phyloP scores from a whole-genome alignment of 768 basidiomycete genomes.

The Lactifluus rugatus region DNA sequence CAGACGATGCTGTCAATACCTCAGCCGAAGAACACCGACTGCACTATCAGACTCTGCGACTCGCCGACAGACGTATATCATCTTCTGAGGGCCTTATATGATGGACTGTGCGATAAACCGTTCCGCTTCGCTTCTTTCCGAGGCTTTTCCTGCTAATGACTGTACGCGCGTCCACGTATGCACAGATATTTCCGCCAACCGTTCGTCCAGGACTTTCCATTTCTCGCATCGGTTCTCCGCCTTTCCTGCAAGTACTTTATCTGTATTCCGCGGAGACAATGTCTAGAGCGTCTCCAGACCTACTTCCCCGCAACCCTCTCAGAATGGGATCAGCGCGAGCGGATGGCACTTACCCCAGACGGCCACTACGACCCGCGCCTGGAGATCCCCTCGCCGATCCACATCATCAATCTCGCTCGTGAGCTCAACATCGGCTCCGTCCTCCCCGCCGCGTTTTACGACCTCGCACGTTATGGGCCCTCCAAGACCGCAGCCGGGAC shows the following conservation, averaged over 20 bases:
- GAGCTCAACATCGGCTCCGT: constrained; percentile 49
- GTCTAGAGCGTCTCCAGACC: constrained; percentile 44
- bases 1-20: constrained; percentile 55
- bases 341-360: constrained; percentile 36
- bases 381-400: constrained; percentile 53
- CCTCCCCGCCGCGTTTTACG: constrained; percentile 66
- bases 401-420: constrained; percentile 59
- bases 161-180: background rate
- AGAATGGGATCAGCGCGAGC: constrained; percentile 63
- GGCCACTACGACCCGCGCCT: constrained; percentile 54
- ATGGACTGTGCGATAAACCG: constrained; percentile 50
- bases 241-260: constrained; percentile 71
- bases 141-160: background rate
- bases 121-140: background rate
- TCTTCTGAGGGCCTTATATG: constrained; percentile 61
- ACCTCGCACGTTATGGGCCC: constrained; percentile 62
- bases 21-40: constrained; percentile 53
- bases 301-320: constrained; percentile 63
- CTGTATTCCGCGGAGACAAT: constrained; percentile 51
- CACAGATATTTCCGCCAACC: constrained; percentile 48
- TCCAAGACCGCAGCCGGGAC: constrained; percentile 56
- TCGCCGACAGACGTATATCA: constrained; percentile 56
- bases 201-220: constrained; percentile 45
- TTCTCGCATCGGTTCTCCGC: constrained; percentile 55
- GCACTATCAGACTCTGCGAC: constrained; percentile 49